phyloP scores from a whole-genome alignment of 148 eudicot genomes.

The Pharnaceum exiguum region DNA sequence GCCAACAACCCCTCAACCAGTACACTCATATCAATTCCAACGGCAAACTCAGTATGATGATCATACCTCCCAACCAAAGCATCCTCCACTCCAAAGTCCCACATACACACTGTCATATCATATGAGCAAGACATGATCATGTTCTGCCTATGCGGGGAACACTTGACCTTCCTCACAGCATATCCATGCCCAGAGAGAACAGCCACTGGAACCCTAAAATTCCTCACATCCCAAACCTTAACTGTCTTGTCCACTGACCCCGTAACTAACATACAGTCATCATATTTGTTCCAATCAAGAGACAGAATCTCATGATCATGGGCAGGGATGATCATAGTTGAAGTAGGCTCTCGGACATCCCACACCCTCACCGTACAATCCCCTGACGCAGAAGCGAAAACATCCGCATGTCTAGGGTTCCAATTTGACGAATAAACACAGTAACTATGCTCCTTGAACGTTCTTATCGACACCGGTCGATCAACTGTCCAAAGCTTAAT shows the following conservation, averaged over 20 bases:
- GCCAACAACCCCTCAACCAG: slow-evolving; percentile 93
- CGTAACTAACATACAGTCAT: slow-evolving; percentile 72
- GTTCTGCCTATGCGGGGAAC: slow-evolving; percentile 76
- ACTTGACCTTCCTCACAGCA: slow-evolving; percentile 87
- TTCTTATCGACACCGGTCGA: slow-evolving; percentile 66
- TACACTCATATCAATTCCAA: slow-evolving; percentile 96
- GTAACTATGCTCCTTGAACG: slow-evolving; percentile 92
- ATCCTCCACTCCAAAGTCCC: slow-evolving; percentile 96
- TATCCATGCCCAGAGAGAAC: slow-evolving; percentile 72
- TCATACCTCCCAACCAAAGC: slow-evolving; percentile 79
- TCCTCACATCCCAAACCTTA: slow-evolving; percentile 92
- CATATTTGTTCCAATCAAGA: slow-evolving; percentile 93
- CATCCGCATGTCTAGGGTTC: slow-evolving; percentile 89
- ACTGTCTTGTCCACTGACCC: slow-evolving; percentile 83
- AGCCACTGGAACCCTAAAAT: slow-evolving; percentile 61
- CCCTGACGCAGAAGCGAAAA: slow-evolving; percentile 92
- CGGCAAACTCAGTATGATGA: slow-evolving; percentile 94
- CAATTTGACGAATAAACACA: slow-evolving; percentile 79
- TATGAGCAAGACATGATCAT: slow-evolving; percentile 76
- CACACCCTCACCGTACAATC: slow-evolving; percentile 85
- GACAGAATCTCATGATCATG: slow-evolving; percentile 81
- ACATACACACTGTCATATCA: slow-evolving; percentile 87
- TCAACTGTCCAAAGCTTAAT: slow-evolving; percentile 90
- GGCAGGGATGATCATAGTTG: slow-evolving; percentile 88
- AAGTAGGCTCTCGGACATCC: slow-evolving; percentile 94